Percentiles rank a stretch among this genome's conserved stretches.
Evolutionary conservation across 257 asterid species (phyloP).

Genomic region (Scutellaria minor): DNA sequence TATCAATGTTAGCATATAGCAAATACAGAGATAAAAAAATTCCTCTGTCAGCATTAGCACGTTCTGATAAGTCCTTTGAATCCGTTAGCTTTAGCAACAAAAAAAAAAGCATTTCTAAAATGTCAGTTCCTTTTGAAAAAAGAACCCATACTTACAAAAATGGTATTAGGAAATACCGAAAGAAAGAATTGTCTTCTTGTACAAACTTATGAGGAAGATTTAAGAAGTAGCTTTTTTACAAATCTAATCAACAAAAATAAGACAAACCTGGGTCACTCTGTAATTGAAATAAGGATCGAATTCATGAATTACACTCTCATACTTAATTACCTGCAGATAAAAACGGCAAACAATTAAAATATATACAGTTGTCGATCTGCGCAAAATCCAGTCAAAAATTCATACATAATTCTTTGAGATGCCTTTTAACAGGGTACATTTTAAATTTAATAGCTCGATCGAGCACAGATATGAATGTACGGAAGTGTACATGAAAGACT

Average conservation of each 20-base stretch:
- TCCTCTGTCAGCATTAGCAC: not conserved
- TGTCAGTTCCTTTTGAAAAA: not conserved
- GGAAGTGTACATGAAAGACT: not conserved
- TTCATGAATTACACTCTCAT: conserved; percentile 98
- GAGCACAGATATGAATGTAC: conserved; percentile 19
- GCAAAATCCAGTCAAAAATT: conserved; percentile 17
- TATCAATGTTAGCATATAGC: not conserved
- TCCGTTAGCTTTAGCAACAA: too few relatives aligned
- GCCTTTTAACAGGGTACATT: not conserved
- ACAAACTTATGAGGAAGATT: conserved; percentile 19
- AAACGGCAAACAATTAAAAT: not conserved
- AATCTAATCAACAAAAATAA: conserved; percentile 29
- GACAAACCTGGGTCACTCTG: conserved; percentile 96
- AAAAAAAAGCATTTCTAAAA: too few relatives aligned
- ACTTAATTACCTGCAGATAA: conserved; percentile 79
- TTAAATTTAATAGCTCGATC: conserved; percentile 19
- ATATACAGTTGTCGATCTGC: conserved; percentile 2
- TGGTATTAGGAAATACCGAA: not conserved
- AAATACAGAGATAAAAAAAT: not conserved
- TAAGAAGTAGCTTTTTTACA: not conserved
- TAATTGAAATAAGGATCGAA: conserved; percentile 98
- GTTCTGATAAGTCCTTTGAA: not conserved
- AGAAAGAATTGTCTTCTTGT: conserved; percentile 2
- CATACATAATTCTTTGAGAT: conserved; percentile 1
- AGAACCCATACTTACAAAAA: not conserved